Evolutionary conservation across 768 basidiomycete species (phyloP).

Genomic region (Amanita rimosa): DNA sequence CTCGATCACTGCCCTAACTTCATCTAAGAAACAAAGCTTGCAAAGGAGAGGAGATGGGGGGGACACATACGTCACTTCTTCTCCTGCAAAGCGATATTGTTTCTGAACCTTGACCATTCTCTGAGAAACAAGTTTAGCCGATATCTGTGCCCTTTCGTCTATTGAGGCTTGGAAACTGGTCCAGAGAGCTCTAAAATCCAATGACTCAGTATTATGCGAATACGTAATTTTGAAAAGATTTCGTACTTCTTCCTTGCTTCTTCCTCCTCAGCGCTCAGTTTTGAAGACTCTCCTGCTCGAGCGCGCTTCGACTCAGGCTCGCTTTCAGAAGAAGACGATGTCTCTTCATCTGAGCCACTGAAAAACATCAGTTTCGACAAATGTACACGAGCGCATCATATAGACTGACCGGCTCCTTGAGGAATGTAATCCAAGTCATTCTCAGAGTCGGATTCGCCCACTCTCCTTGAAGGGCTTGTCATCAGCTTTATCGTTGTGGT

Average conservation of each 20-base stretch:
- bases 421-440: constrained; percentile 65
- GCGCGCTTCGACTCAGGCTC: constrained; percentile 23
- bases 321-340: constrained; percentile 26
- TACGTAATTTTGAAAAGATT: too few species aligned
- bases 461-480: too few species aligned
- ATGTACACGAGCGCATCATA: neutral
- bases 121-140: too few species aligned
- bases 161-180: constrained; percentile 55
- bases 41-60: neutral
- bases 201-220: too few species aligned
- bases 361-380: neutral
- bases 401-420: constrained; percentile 23
- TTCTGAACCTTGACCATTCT: constrained; percentile 58
- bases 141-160: constrained; percentile 20
- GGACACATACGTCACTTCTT: constrained; percentile 52
- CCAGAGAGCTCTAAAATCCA: constrained; percentile 50
- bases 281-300: constrained; percentile 17
- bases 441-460: constrained; percentile 49
- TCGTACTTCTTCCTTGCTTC: constrained; percentile 34
- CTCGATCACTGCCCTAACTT: constrained; percentile 55
- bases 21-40: constrained; percentile 1
- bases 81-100: constrained; percentile 65
- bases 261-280: constrained; percentile 21
- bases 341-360: constrained; percentile 20
- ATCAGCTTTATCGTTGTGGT: too few species aligned